Evolutionary conservation across 1,284 basidiomycete species (phyloP).

Genomic region (Stygiomarasmius scandens): DNA sequence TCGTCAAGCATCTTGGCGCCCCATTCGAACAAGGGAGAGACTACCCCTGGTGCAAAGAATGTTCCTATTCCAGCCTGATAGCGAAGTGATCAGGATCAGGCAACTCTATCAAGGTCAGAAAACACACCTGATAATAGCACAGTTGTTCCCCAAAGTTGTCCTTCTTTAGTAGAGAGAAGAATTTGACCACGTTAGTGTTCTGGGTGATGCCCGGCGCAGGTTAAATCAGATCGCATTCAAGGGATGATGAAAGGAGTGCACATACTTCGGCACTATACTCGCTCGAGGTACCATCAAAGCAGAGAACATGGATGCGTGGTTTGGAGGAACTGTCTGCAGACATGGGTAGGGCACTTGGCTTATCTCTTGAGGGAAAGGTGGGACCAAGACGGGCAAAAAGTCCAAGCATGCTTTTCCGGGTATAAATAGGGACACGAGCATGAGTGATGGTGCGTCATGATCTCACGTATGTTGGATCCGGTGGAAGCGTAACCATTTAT

Average conservation of each 20-base stretch:
- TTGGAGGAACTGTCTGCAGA: conserved; percentile 10
- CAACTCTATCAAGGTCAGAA: conserved; percentile 1
- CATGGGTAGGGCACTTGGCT: too few species aligned
- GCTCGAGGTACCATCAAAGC: conserved; percentile 64
- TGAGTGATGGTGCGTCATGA: not conserved
- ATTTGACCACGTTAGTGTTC: conserved; percentile 75
- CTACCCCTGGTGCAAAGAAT: conserved; percentile 56
- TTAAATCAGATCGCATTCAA: not conserved
- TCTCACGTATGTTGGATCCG: too few species aligned
- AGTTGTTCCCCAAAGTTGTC: conserved; percentile 57
- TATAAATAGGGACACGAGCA: not conserved
- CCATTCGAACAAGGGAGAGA: conserved; percentile 53
- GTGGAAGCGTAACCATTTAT: too few species aligned
- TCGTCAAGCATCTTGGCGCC: conserved; percentile 53
- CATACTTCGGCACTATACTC: conserved; percentile 42
- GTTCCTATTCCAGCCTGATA: conserved; percentile 64
- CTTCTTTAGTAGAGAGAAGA: conserved; percentile 65
- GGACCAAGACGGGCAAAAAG: not conserved
- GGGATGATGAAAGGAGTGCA: not conserved
- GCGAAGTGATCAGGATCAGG: not conserved
- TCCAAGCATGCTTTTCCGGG: not conserved
- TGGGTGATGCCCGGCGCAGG: conserved; percentile 25
- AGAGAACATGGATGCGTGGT: conserved; percentile 54
- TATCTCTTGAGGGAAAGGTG: too few species aligned
- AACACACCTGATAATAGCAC: conserved; percentile 66